Conservation (phyloP, 768 basidiomycete genomes). For the Pleurotus giganteus region DNA sequence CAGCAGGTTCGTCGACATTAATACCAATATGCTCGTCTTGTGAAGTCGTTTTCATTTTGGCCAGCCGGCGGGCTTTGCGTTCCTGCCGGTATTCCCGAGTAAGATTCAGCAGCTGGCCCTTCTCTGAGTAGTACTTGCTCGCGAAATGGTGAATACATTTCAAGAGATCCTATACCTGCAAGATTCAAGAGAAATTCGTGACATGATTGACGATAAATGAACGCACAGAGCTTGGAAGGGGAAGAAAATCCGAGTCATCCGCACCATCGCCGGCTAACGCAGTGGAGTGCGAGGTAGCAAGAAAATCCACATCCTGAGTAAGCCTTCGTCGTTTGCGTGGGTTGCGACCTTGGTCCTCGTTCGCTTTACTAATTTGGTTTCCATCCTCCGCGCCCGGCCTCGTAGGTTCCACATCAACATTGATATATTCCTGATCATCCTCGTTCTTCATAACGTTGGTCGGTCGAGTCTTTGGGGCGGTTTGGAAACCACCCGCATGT, state of each 20-base stretch:
- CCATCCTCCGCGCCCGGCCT: no score
- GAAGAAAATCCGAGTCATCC: slow-evolving; percentile 13
- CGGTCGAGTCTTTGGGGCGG: slow-evolving; percentile 28
- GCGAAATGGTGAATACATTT: slow-evolving; percentile 49
- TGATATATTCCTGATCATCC: background rate
- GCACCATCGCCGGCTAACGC: slow-evolving; percentile 9
- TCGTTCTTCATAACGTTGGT: background rate
- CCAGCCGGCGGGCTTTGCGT: slow-evolving; percentile 30
- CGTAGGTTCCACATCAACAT: background rate
- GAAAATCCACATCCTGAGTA: slow-evolving; percentile 50
- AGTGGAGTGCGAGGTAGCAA: slow-evolving; percentile 30
- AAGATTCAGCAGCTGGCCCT: slow-evolving; percentile 55
- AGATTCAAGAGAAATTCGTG: slow-evolving; percentile 3
- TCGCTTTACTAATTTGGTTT: no score
- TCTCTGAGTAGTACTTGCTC: slow-evolving; percentile 54
- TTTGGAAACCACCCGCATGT: slow-evolving; percentile 57
- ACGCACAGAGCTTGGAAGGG: slow-evolving; percentile 51
- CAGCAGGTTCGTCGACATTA: slow-evolving; percentile 8
- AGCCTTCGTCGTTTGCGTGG: slow-evolving; percentile 42
- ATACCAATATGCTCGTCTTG: background rate
- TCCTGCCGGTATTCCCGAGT: slow-evolving; percentile 44
- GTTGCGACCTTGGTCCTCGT: no score
- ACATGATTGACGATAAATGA: slow-evolving; percentile 12
- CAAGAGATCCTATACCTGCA: slow-evolving; percentile 39
- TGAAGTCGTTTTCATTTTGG: slow-evolving; percentile 14